Evolutionary conservation across 371 early-diverging fungal species (phyloP), one percentile per base, ranked within the genome.

Genomic region (Zychaea mexicana): DNA sequence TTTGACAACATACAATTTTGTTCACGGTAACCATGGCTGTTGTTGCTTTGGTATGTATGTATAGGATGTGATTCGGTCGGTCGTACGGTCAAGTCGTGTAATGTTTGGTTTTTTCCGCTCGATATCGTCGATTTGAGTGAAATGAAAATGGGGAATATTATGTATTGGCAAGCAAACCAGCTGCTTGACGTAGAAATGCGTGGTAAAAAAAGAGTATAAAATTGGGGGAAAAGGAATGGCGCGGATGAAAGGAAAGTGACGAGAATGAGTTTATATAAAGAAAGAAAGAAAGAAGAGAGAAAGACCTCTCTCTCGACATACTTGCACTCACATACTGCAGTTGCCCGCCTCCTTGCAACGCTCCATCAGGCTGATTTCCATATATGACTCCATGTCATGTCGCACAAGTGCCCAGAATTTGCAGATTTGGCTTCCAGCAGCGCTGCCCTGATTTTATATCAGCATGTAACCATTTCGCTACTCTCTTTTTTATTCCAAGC

Each of bases 1-100:
- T 59, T 15, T 19, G 13, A 45, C 32, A 17, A 33, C n/a, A 22
- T 72, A 76, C 76, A 49, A 76, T 69, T 68, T 76, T 76, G 45
- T 70, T 52, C 8, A 69, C 33, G 15, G 76, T 68, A 19, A 72
- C 71, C 76, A 76, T 76, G 26, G 30, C 49, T 8, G 5, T 33
- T 33, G 33, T 33, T 33, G 33, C 33, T 33, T 33, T 33, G 42
- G 42, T 42, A n/a, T 12, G 4, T 42, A 42, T 12, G 3, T 15
- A 15, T 12, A 12, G 15, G 15, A 42, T n/a, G n/a, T n/a, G n/a
- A n/a, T n/a, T n/a, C n/a, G n/a, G n/a, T n/a, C n/a, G n/a, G n/a
- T n/a, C n/a, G n/a, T n/a, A n/a, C n/a, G n/a, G n/a, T n/a, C n/a
- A n/a, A n/a, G n/a, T n/a, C n/a, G n/a, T n/a, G n/a, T n/a, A 15